A percentile compares a stretch with the other conserved stretches of the same genome.
Conservation (phyloP, 2,329 filamentous ascomycete species). For the Colletotrichum siamense region DNA sequence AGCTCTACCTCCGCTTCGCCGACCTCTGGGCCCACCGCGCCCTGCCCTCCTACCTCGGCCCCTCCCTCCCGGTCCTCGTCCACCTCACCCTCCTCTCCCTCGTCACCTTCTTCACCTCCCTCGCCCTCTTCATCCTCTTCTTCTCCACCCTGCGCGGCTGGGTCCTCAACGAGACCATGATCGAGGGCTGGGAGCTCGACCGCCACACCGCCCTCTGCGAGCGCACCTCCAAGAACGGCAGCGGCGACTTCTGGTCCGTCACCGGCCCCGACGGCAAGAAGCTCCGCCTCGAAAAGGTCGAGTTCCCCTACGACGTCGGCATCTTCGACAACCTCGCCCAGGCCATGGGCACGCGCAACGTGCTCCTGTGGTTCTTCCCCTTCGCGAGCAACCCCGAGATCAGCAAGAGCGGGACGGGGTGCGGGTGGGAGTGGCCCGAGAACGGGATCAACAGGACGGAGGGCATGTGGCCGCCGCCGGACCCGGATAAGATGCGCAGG, state of each 20-base stretch:
- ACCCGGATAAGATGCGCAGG: conserved; percentile 65
- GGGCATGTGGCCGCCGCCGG: conserved; percentile 67
- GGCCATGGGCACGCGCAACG: conserved; percentile 74
- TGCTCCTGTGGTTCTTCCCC: conserved; percentile 73
- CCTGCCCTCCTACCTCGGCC: conserved; percentile 78
- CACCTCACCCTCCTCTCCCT: conserved; percentile 66
- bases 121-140: conserved; percentile 70
- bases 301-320: conserved; percentile 84
- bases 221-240: conserved; percentile 45
- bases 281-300: conserved; percentile 65
- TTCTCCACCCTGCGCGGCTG: conserved; percentile 67
- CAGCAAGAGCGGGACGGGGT: conserved; percentile 40
- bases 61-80: conserved; percentile 61
- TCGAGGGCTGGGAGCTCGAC: conserved; percentile 79
- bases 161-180: conserved; percentile 76
- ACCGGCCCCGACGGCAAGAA: conserved; percentile 42
- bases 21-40: conserved; percentile 69
- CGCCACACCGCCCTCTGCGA: conserved; percentile 64
- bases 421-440: conserved; percentile 70
- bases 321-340: conserved; percentile 76
- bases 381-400: conserved; percentile 59
- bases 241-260: conserved; percentile 44
- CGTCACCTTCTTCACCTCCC: conserved; percentile 62
- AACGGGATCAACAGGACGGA: conserved; percentile 76
- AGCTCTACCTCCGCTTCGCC: conserved; percentile 64